Evolutionary conservation across 2,329 filamentous ascomycete species (phyloP), one percentile per base, ranked within the genome.

Genomic region (Colletotrichum sp.): DNA sequence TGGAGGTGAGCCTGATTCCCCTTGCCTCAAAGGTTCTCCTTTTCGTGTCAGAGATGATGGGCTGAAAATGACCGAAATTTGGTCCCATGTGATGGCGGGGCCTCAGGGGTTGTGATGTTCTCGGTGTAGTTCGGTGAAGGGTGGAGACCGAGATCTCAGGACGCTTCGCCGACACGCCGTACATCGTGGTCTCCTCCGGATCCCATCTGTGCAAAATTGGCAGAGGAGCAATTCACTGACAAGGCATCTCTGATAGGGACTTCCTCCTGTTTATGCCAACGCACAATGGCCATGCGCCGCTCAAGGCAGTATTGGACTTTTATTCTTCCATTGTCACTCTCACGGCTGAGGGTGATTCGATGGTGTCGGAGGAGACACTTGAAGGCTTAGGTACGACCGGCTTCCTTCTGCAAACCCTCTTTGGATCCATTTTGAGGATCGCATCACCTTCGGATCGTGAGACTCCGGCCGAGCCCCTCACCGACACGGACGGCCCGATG

Each of bases 271-370:
- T 99, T 86, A 94, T 99, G 87, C 92, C 92, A 24, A 87, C 87
- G 75, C 82, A 87, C 76, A 90, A 93, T 78, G 88, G 92, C 79
- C 90, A 90, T 72, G 92, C 94, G 28, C 93, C 94, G 78, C 90
- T 99, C 60, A 92, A 93, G 82, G 93, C 95, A 69, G 94, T 98
- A 71, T 89, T 98, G 80, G 96, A 95, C 68, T 99, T 98, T 86
- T 99, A 98, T 86, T 93, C 95, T 75, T 94, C 95, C 65, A 95
- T 96, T 80, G 93, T 98, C 83, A 96, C 95, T 85, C 90, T 99
- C 83, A 98, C 95, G 82, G 90, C 95, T 77, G 97, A 99, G 89
- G 97, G 97, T 85, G 97, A 99, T 88, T 97, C 97, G 80, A 90
- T 95, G 81, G 93, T 99, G 81, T 95, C 93, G 88, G 96, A 98